Base-by-base conservation (phyloP, 306 rosid genomes). In the Gastrolobium villosum region DNA sequence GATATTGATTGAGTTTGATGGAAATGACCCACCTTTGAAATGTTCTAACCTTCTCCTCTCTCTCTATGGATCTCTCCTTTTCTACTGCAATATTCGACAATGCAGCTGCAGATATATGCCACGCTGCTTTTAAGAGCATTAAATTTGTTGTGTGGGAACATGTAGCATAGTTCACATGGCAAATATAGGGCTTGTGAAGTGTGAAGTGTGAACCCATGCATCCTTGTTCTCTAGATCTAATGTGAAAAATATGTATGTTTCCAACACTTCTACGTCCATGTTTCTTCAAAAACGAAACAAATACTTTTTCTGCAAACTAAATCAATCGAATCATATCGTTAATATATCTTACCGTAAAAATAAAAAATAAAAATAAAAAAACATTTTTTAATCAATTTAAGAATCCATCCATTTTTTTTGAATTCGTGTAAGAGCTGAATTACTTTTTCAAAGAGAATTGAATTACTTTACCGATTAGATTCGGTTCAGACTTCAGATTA, bases 11-110 rank as follows among this genome's bases (percentile, higher is more conserved):
- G 26, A 20, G 26, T 20, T 20, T 20, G 26, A 20, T 0, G 60
- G 70, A 57, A 77, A 82, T 72, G 80, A 72, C 84, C 76, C 85
- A 85, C 77, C 65, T 61, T 13, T 0, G 34, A 82, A 34, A 71
- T 77, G 75, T 61, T 71, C 30, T 40, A 36, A 6, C 26, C 26
- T 70, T 80, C 65, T 49, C 26, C 55, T 8, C n/a, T 70, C 20
- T 44, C 32, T 60, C 0, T 39, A 0, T 46, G 57, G 11, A 56
- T 2, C 72, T 74, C 31, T 66, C 57, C 1, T 57, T 74, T 81
- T 74, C 81, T 39, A 28, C 52, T 59, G 4, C 48, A 45, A 45
- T 65, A 30, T 26, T 56, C 31, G 14, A 55, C 65, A 75, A 74
- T 31, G 9, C 76, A 70, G 1, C 2, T 50, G 15, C 65, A 64